Evolutionary conservation across 2,329 filamentous ascomycete species (phyloP).

Genomic region (Fusarium acutatum): DNA sequence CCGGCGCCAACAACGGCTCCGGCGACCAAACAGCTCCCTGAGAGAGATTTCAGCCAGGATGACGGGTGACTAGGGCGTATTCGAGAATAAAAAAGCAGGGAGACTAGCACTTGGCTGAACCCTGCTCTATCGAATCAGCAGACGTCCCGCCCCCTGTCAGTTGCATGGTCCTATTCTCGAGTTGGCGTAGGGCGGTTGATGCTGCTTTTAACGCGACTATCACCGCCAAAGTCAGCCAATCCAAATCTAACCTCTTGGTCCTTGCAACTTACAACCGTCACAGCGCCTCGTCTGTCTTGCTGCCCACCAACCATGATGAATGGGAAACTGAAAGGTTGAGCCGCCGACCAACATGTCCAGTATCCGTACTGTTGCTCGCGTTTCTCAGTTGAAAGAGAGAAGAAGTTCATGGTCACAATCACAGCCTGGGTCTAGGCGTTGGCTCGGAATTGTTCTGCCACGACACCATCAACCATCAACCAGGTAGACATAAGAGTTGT

Average conservation of each 20-base stretch:
- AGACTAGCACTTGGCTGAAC: constrained; percentile 14
- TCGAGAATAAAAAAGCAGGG: constrained; percentile 40
- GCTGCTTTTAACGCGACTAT: constrained; percentile 41
- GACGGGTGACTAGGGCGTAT: constrained; percentile 34
- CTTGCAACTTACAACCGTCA: constrained; percentile 37
- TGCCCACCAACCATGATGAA: constrained; percentile 22
- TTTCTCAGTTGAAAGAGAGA: not conserved
- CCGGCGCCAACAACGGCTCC: constrained; percentile 38
- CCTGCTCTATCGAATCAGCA: constrained; percentile 29
- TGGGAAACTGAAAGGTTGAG: constrained; percentile 18
- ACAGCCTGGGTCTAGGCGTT: constrained; percentile 23
- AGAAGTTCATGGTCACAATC: constrained; percentile 17
- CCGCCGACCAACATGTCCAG: constrained; percentile 27
- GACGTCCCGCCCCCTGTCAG: constrained; percentile 25
- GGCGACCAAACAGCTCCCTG: constrained; percentile 37
- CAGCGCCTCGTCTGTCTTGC: constrained; percentile 24
- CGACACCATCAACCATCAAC: constrained; percentile 11
- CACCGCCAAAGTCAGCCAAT: constrained; percentile 35
- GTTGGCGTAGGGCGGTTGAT: constrained; percentile 32
- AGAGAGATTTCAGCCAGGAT: constrained; percentile 31
- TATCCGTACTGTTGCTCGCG: not conserved
- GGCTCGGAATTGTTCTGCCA: constrained; percentile 21
- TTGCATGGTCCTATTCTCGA: constrained; percentile 17
- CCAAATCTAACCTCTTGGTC: constrained; percentile 23
- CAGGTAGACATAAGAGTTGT: not conserved